Conservation (phyloP, 371 early-diverging fungal species). For the Mucor plumbeus region DNA sequence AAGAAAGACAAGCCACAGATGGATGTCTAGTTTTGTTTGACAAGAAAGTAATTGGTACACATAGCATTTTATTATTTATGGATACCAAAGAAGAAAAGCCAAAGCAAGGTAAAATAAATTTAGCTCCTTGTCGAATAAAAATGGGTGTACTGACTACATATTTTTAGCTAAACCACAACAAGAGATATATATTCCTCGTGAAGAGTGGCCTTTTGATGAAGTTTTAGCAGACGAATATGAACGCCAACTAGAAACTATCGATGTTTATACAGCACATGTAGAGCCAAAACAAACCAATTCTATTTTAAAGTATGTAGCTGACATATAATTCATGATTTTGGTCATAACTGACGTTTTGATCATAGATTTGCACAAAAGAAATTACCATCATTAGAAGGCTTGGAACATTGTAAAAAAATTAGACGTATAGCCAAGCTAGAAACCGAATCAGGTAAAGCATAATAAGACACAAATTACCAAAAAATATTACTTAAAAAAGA, state of each 20-base stretch:
- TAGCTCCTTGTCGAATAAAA: neutral
- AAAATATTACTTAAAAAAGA: neutral
- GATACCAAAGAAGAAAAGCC: neutral
- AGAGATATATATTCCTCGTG: conserved; percentile 23
- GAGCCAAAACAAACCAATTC: conserved; percentile 47
- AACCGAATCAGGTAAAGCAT: conserved; percentile 10
- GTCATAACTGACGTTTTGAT: neutral
- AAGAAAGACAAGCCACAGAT: neutral
- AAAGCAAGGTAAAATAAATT: neutral
- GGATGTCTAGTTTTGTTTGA: neutral
- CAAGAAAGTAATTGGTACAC: neutral
- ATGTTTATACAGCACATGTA: conserved; percentile 46
- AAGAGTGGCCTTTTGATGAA: conserved; percentile 51
- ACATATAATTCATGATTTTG: neutral
- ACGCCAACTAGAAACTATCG: conserved; percentile 39
- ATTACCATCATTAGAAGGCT: conserved; percentile 38
- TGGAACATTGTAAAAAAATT: conserved; percentile 56
- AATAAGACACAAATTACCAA: no score
- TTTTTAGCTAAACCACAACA: neutral
- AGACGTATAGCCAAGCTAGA: conserved; percentile 26
- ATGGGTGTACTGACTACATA: neutral
- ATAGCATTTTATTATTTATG: neutral
- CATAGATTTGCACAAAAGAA: conserved; percentile 50
- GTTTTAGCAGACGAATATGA: conserved; percentile 47
- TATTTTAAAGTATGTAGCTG: conserved; percentile 41